Conservation (phyloP, 805 yeast species). For the Metschnikowia hibisci region DNA sequence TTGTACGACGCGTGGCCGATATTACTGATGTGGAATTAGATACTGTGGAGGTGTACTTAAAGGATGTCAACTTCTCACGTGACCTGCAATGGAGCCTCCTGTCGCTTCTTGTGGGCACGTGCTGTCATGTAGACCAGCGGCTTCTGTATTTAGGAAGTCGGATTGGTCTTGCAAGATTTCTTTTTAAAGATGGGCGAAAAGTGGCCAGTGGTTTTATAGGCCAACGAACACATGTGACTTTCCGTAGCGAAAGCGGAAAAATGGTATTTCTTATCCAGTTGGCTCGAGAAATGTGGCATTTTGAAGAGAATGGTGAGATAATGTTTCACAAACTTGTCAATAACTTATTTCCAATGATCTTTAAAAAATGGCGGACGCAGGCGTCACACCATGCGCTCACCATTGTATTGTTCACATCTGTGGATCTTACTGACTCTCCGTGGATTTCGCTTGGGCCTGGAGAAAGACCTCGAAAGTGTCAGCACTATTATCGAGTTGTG, state of each 20-base stretch:
- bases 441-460: slow-evolving; percentile 66
- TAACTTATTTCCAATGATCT: slow-evolving; percentile 85
- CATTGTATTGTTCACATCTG: slow-evolving; percentile 80
- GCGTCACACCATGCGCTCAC: slow-evolving; percentile 91
- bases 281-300: slow-evolving; percentile 96
- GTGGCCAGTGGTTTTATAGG: slow-evolving; percentile 76
- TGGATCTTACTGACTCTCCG: slow-evolving; percentile 52
- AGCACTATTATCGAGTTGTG: slow-evolving; percentile 86
- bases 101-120: slow-evolving; percentile 52
- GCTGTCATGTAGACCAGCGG: slow-evolving; percentile 65
- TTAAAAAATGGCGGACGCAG: slow-evolving; percentile 79
- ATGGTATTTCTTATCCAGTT: slow-evolving; percentile 80
- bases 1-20: slow-evolving; percentile 44
- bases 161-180: slow-evolving; percentile 58
- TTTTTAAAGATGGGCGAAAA: slow-evolving; percentile 65
- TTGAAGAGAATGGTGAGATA: slow-evolving; percentile 94
- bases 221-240: slow-evolving; percentile 70
- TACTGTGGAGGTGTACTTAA: slow-evolving; percentile 73
- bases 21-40: slow-evolving; percentile 62
- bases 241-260: slow-evolving; percentile 87
- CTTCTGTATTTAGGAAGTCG: slow-evolving; percentile 58
- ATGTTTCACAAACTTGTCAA: slow-evolving; percentile 89
- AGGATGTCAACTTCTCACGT: slow-evolving; percentile 75
- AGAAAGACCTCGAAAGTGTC: slow-evolving; percentile 60
- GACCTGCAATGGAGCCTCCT: slow-evolving; percentile 93